These are phyloP conservation scores for Phytophthora sp. DNA, from an alignment of 352 stramenopile species.

Conservation along the genomic window DNA sequence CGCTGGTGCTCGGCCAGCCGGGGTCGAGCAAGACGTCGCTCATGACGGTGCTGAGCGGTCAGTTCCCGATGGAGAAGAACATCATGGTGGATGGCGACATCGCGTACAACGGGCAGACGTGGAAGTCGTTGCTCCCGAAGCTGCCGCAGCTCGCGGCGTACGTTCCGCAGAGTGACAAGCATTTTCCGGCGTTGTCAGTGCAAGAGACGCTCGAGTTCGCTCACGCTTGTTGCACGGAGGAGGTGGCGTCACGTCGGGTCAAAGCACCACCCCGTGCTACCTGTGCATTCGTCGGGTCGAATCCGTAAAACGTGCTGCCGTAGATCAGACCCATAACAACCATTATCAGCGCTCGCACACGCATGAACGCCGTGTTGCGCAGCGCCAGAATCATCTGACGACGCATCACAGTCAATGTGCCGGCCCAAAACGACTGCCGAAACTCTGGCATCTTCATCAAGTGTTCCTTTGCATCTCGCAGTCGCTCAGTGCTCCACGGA, in stretches of 20 bases:
- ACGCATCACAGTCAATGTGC: constrained; percentile 31
- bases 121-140: constrained; percentile 12
- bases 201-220: constrained; percentile 43
- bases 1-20: constrained; percentile 42
- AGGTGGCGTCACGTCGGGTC: constrained; percentile 66
- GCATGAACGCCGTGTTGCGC: constrained; percentile 28
- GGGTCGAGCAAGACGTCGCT: constrained; percentile 50
- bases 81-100: constrained; percentile 34
- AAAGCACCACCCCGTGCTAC: constrained; percentile 57
- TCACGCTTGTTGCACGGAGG: constrained; percentile 22
- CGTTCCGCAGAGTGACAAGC: constrained; percentile 30
- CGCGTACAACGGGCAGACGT: constrained; percentile 32
- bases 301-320: constrained; percentile 32
- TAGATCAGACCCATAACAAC: constrained; percentile 39
- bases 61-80: constrained; percentile 35
- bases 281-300: constrained; percentile 27
- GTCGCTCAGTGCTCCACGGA: constrained; percentile 6
- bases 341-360: constrained; percentile 23
- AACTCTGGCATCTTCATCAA: constrained; percentile 59
- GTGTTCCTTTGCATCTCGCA: constrained; percentile 16
- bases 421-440: constrained; percentile 57
- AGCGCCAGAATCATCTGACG: constrained; percentile 56
- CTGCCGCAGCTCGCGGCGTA: constrained; percentile 31
- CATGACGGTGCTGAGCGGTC: constrained; percentile 38
- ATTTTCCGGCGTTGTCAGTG: constrained; percentile 32